Base-by-base conservation (phyloP, 176 grass and related monocot species). In the Zoysia japonica region DNA sequence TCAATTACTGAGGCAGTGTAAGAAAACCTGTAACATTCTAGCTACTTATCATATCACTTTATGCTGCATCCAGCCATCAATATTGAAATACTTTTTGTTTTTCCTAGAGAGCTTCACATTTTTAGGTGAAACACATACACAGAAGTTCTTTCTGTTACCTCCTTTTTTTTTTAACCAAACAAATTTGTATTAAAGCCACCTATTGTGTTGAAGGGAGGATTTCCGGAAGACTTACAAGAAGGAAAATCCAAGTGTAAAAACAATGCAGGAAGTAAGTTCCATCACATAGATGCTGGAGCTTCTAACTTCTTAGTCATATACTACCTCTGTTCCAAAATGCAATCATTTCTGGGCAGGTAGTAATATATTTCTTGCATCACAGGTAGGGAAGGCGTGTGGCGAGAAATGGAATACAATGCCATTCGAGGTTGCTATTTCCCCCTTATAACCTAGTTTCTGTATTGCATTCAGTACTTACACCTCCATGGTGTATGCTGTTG, bases 371-470 rank as follows among this genome's bases (percentile, higher is more conserved):
- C 56, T 69, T 79, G n/a, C 47, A 47, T 70, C 74, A 15, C 86
- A 98, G 92, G 82, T 98, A 89, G 96, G 96, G 45, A 98, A 92
- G 81, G 92, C 90, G 67, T 94, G 96, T 1, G 96, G 92, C 1
- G 81, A 89, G 80, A 99, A 95, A 87, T 99, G 92, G 92, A 99
- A 91, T 79, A 89, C 79, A 69, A 88, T 99, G 80, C 37, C 86
- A 79, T 98, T 98, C 81, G 92, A 98, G 92, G 95, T 98, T 80
- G 49, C 86, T 76, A 65, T 79, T 71, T 81, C 55, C 42, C 76
- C 67, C 43, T 75, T 15, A 17, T 2, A 38, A n/a, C 57, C 17
- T 76, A 57, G 76, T 77, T 55, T n/a, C 9, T 66, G 3, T 81
- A 13, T 45, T 85, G 16, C 56, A 88, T 46, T 68, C 36, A 2